phyloP scores from a whole-genome alignment of 306 rosid species.

The Purshia tridentata region DNA sequence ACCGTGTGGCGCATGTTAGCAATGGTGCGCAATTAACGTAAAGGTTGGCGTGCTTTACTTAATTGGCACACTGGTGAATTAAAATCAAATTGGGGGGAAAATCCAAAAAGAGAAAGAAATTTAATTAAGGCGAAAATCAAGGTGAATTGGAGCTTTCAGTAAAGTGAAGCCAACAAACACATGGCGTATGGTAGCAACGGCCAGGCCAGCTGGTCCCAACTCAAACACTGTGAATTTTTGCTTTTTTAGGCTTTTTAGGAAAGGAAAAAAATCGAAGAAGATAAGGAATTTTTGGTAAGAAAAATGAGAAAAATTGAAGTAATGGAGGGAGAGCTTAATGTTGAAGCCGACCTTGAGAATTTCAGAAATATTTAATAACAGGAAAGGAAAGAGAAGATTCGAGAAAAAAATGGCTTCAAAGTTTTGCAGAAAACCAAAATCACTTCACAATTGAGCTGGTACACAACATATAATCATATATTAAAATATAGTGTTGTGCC shows the following conservation, averaged over 20 bases:
- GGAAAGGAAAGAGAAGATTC: background rate
- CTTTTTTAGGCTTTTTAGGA: background rate
- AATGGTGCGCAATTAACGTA: conserved; percentile 13
- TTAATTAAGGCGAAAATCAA: conserved; percentile 4
- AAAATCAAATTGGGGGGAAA: background rate
- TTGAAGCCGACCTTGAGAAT: conserved; percentile 10
- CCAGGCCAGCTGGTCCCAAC: conserved; percentile 40
- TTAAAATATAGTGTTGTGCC: too few relatives aligned
- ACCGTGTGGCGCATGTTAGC: conserved; percentile 44
- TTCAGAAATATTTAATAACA: background rate
- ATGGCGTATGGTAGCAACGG: conserved; percentile 17
- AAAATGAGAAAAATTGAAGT: background rate
- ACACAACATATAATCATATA: too few relatives aligned
- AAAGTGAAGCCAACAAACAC: conserved; percentile 15
- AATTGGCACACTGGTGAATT: background rate
- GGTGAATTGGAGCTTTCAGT: conserved; percentile 15
- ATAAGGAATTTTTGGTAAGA: background rate
- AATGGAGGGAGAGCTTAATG: background rate
- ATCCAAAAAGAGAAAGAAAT: background rate
- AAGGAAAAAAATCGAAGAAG: background rate
- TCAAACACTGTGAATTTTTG: conserved; percentile 6
- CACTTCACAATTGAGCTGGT: too few relatives aligned
- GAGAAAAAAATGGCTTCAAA: background rate
- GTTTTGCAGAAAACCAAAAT: conserved; percentile 16
- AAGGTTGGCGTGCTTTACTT: conserved; percentile 1